Conservation (phyloP, 495 filamentous ascomycete species). For the Tuber calosporum region DNA sequence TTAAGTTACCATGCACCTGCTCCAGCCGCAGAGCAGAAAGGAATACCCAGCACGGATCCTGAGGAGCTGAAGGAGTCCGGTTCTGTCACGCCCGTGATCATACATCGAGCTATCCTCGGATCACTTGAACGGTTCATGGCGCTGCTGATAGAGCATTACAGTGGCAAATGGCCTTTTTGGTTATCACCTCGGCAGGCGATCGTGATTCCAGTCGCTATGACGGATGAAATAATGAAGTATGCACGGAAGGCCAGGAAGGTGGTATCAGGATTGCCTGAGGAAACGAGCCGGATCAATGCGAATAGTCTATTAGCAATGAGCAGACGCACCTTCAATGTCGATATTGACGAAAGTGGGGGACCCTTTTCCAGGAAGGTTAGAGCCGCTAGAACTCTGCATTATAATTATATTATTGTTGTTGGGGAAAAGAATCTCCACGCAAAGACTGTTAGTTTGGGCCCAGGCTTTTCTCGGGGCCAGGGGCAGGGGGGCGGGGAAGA, state of each 20-base stretch:
- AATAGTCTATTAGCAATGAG: slow-evolving; percentile 44
- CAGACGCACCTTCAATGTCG: slow-evolving; percentile 56
- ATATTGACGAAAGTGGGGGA: slow-evolving; percentile 60
- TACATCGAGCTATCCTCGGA: slow-evolving; percentile 83
- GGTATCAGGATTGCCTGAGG: slow-evolving; percentile 44
- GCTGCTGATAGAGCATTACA: slow-evolving; percentile 75
- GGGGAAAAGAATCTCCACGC: slow-evolving; percentile 49
- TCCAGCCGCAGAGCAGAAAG: slow-evolving; percentile 57
- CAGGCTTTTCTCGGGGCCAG: slow-evolving; percentile 9
- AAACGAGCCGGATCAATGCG: slow-evolving; percentile 36
- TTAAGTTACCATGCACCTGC: slow-evolving; percentile 72
- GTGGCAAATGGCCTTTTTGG: slow-evolving; percentile 86
- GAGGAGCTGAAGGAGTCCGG: slow-evolving; percentile 47
- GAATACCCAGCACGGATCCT: slow-evolving; percentile 46
- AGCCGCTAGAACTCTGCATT: slow-evolving; percentile 64
- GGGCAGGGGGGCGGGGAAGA: slow-evolving; percentile 8
- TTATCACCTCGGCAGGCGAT: slow-evolving; percentile 74
- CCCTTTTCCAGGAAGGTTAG: slow-evolving; percentile 61
- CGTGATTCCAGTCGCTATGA: slow-evolving; percentile 67
- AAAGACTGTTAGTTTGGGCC: slow-evolving; percentile 37
- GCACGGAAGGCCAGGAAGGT: slow-evolving; percentile 49
- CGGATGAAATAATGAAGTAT: slow-evolving; percentile 51
- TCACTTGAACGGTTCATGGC: slow-evolving; percentile 83
- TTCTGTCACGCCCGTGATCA: slow-evolving; percentile 65
- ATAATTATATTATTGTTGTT: slow-evolving; percentile 66